Conservation (phyloP, 179 eudicot genomes). For the Sideroxylon spinosum region DNA sequence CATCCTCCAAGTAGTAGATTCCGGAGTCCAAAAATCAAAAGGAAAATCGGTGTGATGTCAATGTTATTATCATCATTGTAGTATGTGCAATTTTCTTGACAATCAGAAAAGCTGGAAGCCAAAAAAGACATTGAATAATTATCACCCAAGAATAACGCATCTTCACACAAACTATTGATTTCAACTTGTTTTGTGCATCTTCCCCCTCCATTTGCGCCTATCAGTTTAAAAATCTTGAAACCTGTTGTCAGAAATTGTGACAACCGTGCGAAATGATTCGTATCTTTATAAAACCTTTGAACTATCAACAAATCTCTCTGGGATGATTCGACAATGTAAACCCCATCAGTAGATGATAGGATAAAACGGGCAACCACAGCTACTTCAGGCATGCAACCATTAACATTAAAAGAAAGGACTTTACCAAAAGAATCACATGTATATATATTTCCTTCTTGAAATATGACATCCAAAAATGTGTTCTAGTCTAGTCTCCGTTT, state of each 20-base stretch:
- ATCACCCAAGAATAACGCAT: not conserved
- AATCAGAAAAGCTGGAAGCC: not conserved
- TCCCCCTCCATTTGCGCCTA: not conserved
- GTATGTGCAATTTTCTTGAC: constrained; percentile 2
- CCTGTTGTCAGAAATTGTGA: no score
- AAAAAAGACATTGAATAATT: not conserved
- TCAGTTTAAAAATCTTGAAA: not conserved
- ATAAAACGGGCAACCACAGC: not conserved
- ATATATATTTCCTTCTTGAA: not conserved
- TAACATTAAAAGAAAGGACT: not conserved
- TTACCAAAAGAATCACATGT: not conserved
- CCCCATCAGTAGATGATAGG: not conserved
- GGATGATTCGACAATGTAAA: not conserved
- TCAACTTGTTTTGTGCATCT: not conserved
- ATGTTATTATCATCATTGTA: not conserved
- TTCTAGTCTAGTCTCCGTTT: not conserved
- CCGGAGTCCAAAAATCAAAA: not conserved
- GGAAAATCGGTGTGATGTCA: not conserved
- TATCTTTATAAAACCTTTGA: not conserved
- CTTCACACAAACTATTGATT: not conserved
- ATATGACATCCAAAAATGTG: not conserved
- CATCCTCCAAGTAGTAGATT: not conserved
- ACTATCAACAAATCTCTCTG: no score
- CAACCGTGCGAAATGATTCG: no score
- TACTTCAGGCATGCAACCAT: not conserved